These are phyloP conservation scores for Neopestalotiopsis rosae DNA, from an alignment of 2,329 filamentous ascomycete species.

Conservation along the genomic window DNA sequence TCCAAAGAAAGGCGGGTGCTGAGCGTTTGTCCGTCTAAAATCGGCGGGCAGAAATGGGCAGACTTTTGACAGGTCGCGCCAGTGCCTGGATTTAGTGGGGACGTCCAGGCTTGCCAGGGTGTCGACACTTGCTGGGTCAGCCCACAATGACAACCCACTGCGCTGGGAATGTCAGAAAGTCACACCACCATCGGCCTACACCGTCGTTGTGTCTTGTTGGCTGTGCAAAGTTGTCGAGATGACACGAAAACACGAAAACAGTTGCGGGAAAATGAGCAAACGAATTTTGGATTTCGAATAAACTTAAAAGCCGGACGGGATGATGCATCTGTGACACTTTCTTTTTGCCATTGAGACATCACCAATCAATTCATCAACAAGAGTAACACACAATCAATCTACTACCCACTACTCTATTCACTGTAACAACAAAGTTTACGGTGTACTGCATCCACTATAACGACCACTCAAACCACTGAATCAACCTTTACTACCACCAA, in stretches of 20 bases:
- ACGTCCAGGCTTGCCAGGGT: background rate
- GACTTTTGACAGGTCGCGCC: conserved; percentile 1
- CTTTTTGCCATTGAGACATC: background rate
- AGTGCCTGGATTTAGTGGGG: conserved; percentile 4
- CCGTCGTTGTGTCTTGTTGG: background rate
- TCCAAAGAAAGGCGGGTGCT: background rate
- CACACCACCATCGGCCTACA: conserved; percentile 17
- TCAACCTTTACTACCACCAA: background rate
- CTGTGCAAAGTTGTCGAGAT: background rate
- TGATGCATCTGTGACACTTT: conserved; percentile 6
- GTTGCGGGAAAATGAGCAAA: background rate
- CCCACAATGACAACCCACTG: conserved; percentile 9
- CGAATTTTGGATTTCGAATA: background rate
- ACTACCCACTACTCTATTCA: background rate
- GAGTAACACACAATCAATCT: background rate
- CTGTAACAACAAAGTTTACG: background rate
- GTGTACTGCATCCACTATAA: background rate
- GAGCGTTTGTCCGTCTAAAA: conserved; percentile 4
- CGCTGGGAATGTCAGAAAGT: conserved; percentile 10
- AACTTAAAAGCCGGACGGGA: background rate
- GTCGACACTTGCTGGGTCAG: background rate
- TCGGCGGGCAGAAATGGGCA: conserved; percentile 5
- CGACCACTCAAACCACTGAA: background rate
- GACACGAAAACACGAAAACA: background rate
- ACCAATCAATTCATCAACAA: conserved; percentile 3